Conservation (phyloP, 805 yeast species). For the Candida germanica region DNA sequence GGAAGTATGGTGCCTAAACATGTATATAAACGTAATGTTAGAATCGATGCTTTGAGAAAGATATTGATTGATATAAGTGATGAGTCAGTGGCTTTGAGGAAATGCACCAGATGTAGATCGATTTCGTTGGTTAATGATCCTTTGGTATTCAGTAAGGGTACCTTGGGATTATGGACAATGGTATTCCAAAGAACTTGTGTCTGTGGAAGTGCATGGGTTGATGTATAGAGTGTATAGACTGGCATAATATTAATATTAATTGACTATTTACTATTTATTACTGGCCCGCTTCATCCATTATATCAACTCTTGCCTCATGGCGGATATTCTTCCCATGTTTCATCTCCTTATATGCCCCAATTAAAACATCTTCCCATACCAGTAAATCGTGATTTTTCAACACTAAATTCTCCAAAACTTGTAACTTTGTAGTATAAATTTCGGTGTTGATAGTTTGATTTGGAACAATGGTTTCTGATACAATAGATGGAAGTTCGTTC, state of each 20-base stretch:
- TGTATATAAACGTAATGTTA: conserved; percentile 18
- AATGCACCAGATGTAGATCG: conserved; percentile 42
- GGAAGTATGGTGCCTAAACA: conserved; percentile 20
- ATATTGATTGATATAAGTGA: conserved; percentile 22
- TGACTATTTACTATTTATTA: background rate
- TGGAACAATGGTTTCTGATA: conserved; percentile 20
- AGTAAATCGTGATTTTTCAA: conserved; percentile 13
- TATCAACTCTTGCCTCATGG: conserved; percentile 19
- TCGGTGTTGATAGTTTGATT: conserved; percentile 18
- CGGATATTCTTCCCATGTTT: conserved; percentile 20
- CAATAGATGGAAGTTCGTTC: conserved; percentile 21
- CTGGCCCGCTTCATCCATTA: conserved; percentile 17
- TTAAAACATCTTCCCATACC: conserved; percentile 23
- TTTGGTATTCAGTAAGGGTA: conserved; percentile 29
- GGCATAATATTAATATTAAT: too few relatives aligned
- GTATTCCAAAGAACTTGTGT: conserved; percentile 71
- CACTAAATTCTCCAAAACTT: conserved; percentile 23
- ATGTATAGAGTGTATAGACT: conserved; percentile 17
- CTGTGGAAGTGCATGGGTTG: conserved; percentile 78
- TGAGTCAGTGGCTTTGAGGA: conserved; percentile 19
- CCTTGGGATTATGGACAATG: conserved; percentile 51
- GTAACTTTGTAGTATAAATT: conserved; percentile 22
- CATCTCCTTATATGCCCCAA: conserved; percentile 18
- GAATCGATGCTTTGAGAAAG: conserved; percentile 39
- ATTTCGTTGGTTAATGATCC: conserved; percentile 41